Percentiles rank a stretch among this genome's conserved stretches.
Evolutionary conservation across 2,329 filamentous ascomycete genomes (phyloP).

Genomic region (Aspergillus sp.): DNA sequence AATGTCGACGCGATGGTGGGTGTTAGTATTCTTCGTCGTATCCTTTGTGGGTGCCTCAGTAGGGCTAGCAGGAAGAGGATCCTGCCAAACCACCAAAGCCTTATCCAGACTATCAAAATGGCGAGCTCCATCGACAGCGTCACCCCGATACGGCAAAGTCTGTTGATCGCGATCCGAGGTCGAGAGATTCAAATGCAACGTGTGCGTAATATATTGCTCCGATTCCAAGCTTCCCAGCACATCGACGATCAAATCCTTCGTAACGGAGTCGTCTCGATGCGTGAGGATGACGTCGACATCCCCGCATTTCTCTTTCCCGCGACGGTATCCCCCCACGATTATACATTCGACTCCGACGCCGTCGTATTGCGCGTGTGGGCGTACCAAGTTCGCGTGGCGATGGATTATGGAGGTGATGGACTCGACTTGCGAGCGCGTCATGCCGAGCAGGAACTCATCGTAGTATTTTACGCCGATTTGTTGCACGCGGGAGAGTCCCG

Average conservation of each 20-base stretch:
- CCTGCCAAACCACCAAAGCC: constrained; percentile 88
- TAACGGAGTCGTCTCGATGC: constrained; percentile 70
- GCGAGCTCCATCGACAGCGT: constrained; percentile 34
- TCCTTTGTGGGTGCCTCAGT: constrained; percentile 15
- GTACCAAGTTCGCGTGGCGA: constrained; percentile 64
- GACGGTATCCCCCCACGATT: constrained; percentile 78
- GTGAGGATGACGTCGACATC: constrained; percentile 87
- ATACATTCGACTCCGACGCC: constrained; percentile 54
- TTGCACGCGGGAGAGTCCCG: constrained; percentile 70
- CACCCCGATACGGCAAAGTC: constrained; percentile 54
- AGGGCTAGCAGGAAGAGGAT: constrained; percentile 53
- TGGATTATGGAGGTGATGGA: constrained; percentile 64
- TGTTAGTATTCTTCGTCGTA: constrained; percentile 2
- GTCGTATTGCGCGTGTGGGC: constrained; percentile 44
- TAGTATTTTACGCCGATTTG: constrained; percentile 95
- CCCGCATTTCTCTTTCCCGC: constrained; percentile 70
- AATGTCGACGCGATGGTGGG: constrained; percentile 86
- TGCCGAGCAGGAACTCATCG: constrained; percentile 73
- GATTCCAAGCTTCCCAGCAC: constrained; percentile 70
- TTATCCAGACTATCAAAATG: constrained; percentile 87
- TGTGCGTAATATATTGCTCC: constrained; percentile 75
- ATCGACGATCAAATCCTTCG: constrained; percentile 67
- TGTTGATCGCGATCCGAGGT: constrained; percentile 73
- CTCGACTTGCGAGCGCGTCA: constrained; percentile 73
- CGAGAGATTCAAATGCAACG: constrained; percentile 66